Percentiles rank a stretch among this genome's conserved stretches.
Evolutionary conservation across 2,329 filamentous ascomycete genomes (phyloP).

Genomic region (Penicillium hesseltinei): DNA sequence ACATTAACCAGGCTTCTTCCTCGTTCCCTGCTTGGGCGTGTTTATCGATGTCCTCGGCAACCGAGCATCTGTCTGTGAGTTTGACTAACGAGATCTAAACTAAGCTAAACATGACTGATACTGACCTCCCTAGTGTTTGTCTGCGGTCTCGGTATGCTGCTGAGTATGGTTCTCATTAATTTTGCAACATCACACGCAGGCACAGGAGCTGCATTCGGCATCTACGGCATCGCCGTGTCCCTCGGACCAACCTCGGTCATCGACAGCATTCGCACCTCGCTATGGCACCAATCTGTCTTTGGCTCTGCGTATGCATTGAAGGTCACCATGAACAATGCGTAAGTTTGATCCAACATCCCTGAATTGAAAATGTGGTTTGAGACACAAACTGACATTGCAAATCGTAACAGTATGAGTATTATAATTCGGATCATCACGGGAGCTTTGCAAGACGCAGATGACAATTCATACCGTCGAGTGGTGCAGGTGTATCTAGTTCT

Average conservation of each 20-base stretch:
- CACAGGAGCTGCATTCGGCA: slow-evolving; percentile 59
- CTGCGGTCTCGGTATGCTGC: slow-evolving; percentile 52
- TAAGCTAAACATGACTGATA: neutral
- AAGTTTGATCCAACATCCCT: slow-evolving; percentile 10
- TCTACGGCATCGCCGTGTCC: slow-evolving; percentile 57
- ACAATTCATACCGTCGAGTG: slow-evolving; percentile 57
- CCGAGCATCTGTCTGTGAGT: slow-evolving; percentile 47
- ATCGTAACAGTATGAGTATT: slow-evolving; percentile 53
- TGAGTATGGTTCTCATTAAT: slow-evolving; percentile 55
- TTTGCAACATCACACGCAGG: slow-evolving; percentile 52
- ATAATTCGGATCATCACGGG: slow-evolving; percentile 59
- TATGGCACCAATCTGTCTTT: slow-evolving; percentile 61
- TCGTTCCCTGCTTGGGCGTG: slow-evolving; percentile 56
- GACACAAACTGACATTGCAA: neutral
- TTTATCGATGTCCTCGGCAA: slow-evolving; percentile 59
- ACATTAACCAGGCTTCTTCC: slow-evolving; percentile 48
- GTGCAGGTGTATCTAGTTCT: slow-evolving; percentile 57
- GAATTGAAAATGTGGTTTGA: neutral
- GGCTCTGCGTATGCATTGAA: slow-evolving; percentile 61
- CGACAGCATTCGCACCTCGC: slow-evolving; percentile 58
- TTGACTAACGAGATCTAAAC: too few species aligned
- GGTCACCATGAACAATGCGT: slow-evolving; percentile 60
- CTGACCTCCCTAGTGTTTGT: slow-evolving; percentile 36
- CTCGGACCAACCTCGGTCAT: slow-evolving; percentile 61
- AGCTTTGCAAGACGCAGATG: slow-evolving; percentile 57